Conservation (phyloP, 1,139 yeast species). For the Pneumocystis carinii region DNA sequence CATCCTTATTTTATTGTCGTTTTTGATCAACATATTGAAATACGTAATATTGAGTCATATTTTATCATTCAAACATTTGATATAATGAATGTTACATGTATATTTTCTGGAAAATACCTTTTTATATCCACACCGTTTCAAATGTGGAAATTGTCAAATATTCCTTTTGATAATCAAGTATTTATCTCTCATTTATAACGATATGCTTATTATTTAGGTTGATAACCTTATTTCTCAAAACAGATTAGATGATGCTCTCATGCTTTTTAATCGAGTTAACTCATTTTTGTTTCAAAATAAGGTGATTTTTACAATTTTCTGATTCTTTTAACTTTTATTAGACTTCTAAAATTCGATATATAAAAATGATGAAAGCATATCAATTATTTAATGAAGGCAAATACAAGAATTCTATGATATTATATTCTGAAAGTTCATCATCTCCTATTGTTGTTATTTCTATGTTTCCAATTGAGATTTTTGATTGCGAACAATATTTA, state of each 20-base stretch:
- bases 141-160: conserved; percentile 19
- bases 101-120: conserved; percentile 14
- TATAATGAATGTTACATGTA: conserved; percentile 8
- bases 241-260: conserved; percentile 30
- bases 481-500: not conserved
- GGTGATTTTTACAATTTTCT: conserved; percentile 7
- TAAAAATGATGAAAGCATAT: conserved; percentile 32
- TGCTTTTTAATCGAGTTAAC: conserved; percentile 27
- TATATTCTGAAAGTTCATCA: conserved; percentile 41
- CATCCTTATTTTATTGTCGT: conserved; percentile 1
- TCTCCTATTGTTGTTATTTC: conserved; percentile 39
- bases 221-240: conserved; percentile 17
- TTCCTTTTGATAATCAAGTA: conserved; percentile 22
- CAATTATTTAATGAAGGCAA: conserved; percentile 24
- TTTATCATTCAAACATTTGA: conserved; percentile 13
- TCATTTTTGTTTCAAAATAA: conserved; percentile 24
- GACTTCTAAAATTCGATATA: conserved; percentile 27
- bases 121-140: conserved; percentile 19
- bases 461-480: conserved; percentile 28
- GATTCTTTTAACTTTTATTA: not conserved
- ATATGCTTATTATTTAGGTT: conserved; percentile 11
- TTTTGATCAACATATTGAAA: conserved; percentile 9
- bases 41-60: conserved; percentile 13
- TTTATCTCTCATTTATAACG: not conserved
- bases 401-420: conserved; percentile 29